A percentile compares a stretch with the other conserved stretches of the same genome.
phyloP scores from a whole-genome alignment of 768 basidiomycete genomes.

The Lyophyllum shimeji region DNA sequence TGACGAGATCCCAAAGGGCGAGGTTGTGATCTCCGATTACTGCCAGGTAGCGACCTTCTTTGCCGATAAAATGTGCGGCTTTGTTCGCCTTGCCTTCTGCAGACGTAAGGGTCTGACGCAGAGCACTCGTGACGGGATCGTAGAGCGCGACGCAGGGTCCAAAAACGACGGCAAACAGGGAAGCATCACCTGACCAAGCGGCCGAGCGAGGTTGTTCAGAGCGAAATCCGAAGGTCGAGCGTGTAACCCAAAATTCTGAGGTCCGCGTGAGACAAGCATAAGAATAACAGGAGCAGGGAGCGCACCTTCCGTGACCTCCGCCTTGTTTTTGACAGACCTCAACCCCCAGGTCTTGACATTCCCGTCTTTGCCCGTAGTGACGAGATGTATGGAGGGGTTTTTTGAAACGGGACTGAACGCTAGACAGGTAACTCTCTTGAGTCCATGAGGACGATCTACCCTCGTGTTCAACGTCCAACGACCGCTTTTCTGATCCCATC shows the following conservation, averaged over 20 bases:
- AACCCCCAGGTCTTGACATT: slow-evolving; percentile 81
- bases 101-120: slow-evolving; percentile 59
- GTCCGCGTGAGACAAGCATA: neutral
- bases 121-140: slow-evolving; percentile 60
- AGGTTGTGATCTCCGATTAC: slow-evolving; percentile 48
- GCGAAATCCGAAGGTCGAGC: slow-evolving; percentile 71
- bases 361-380: slow-evolving; percentile 76
- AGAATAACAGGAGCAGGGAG: slow-evolving; percentile 1
- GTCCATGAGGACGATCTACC: slow-evolving; percentile 85
- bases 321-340: slow-evolving; percentile 43
- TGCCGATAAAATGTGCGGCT: slow-evolving; percentile 66
- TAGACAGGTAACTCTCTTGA: slow-evolving; percentile 56
- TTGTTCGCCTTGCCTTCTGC: slow-evolving; percentile 48
- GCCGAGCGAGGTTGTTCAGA: slow-evolving; percentile 62
- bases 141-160: slow-evolving; percentile 71
- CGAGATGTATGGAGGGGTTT: slow-evolving; percentile 43
- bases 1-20: slow-evolving; percentile 72
- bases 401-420: slow-evolving; percentile 59
- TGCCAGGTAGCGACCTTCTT: slow-evolving; percentile 68
- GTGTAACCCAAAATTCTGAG: slow-evolving; percentile 77
- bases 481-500: slow-evolving; percentile 65
- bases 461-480: slow-evolving; percentile 83
- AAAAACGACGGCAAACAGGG: slow-evolving; percentile 76
- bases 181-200: slow-evolving; percentile 85
- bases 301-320: slow-evolving; percentile 53